Evolutionary conservation across 2,329 filamentous ascomycete species (phyloP).

Genomic region (Penicillium brevicompactum): DNA sequence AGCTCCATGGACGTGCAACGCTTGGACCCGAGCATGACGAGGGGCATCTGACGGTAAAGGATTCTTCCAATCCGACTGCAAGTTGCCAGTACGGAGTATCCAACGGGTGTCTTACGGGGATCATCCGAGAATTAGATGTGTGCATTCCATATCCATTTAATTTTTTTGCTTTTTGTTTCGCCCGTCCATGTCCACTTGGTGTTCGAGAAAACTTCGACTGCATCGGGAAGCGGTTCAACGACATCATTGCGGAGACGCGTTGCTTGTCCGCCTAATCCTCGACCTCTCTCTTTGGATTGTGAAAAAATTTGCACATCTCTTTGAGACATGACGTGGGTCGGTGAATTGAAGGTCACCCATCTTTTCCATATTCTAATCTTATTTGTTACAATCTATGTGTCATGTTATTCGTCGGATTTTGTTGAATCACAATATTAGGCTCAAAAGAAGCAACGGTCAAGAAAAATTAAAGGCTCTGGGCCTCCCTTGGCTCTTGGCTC

Average conservation of each 20-base stretch:
- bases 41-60: background rate
- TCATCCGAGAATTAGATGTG: background rate
- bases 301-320: background rate
- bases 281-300: background rate
- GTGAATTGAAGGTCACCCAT: background rate
- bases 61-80: background rate
- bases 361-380: background rate
- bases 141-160: background rate
- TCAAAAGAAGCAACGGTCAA: conserved; percentile 4
- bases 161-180: background rate
- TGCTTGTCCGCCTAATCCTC: background rate
- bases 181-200: background rate
- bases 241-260: conserved; percentile 13
- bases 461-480: background rate
- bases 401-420: background rate
- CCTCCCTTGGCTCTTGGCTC: background rate
- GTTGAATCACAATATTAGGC: background rate
- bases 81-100: background rate
- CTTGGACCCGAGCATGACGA: background rate
- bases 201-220: conserved; percentile 10
- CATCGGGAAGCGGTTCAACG: conserved; percentile 2
- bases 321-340: conserved; percentile 5
- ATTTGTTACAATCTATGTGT: conserved; percentile 1
- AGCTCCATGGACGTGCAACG: background rate
- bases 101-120: background rate